Conservation (phyloP, 163 green algal species). For the Picocystis sp. region DNA sequence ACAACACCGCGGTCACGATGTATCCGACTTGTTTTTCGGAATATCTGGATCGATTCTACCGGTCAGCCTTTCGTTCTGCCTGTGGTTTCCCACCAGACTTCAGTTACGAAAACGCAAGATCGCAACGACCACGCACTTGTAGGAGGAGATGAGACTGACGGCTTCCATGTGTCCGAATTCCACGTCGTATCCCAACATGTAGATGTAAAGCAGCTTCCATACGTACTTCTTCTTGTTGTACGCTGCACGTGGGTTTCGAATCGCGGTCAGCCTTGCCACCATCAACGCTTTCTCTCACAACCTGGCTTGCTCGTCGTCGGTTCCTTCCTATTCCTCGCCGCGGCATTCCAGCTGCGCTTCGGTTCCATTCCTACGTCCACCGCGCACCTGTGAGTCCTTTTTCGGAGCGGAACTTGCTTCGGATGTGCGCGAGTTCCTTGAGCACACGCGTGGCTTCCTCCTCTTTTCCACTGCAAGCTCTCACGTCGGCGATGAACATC, state of each 20-base stretch:
- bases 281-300: too few species aligned
- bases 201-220: slow-evolving; percentile 99
- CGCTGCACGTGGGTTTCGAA: slow-evolving; percentile 23
- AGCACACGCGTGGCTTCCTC: slow-evolving; percentile 73
- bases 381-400: slow-evolving; percentile 15
- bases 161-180: slow-evolving; percentile 98
- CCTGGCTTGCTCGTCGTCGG: neutral
- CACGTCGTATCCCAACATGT: slow-evolving; percentile 97
- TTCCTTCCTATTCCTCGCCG: neutral
- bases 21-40: slow-evolving; percentile 98
- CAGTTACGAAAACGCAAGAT: too few species aligned
- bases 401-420: slow-evolving; percentile 78
- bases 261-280: too few species aligned
- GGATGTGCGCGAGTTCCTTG: slow-evolving; percentile 97
- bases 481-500: slow-evolving; percentile 89
- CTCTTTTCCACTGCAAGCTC: slow-evolving; percentile 77
- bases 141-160: slow-evolving; percentile 72
- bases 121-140: slow-evolving; percentile 32
- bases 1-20: slow-evolving; percentile 76
- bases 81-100: too few species aligned
- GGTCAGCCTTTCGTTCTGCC: too few species aligned
- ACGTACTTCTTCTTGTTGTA: slow-evolving; percentile 99
- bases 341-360: neutral
- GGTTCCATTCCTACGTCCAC: neutral
- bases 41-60: slow-evolving; percentile 36